Evolutionary conservation across 352 stramenopile species (phyloP), one percentile per base, ranked within the genome.

Genomic region (Pythium volutum): DNA sequence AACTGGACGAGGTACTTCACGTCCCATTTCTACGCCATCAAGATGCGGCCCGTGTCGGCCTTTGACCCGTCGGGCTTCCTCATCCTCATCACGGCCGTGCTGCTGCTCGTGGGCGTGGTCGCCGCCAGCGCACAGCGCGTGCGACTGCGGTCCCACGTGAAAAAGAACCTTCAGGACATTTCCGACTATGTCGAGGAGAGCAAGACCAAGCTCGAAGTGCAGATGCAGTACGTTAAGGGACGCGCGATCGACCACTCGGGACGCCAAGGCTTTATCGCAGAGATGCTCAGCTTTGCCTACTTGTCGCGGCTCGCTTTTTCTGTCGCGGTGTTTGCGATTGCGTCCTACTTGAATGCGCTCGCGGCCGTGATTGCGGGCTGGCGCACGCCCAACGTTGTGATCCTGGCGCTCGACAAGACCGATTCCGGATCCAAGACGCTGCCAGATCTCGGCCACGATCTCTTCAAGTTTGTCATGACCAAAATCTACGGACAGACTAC

Each of bases 281-380:
- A 95, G 73, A 95, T 95, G 86, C 74, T 93, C 52, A 93, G 84
- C 76, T 90, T 84, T 60, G 81, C 84, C 18, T 95, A 95, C 64
- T 73, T 95, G 22, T 93, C 84, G 33, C 75, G 86, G 3, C 76
- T 95, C 33, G 84, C 79, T 16, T 91, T 93, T 57, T 89, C 86
- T 42, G 70, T 92, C 60, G 77, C 64, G 4, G 72, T 93, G 46
- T 89, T 92, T 57, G 69, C 77, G 16, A 71, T 93, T 27, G 81
- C 86, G 16, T 91, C 83, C 48, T 95, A 95, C 34, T 65, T 95
- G 26, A 95, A 95, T 55, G 87, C 84, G 25, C 63, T 95, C 22
- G 86, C 86, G 4, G 81, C 86, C 4, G 82, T 90, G 31, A 85
- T 95, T 42, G 83, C 84, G 15, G 86, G 86, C 1, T 95, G 85